Evolutionary conservation across 2,329 filamentous ascomycete species (phyloP), one percentile per base, ranked within the genome.

Genomic region (Epichloe sylvatica): DNA sequence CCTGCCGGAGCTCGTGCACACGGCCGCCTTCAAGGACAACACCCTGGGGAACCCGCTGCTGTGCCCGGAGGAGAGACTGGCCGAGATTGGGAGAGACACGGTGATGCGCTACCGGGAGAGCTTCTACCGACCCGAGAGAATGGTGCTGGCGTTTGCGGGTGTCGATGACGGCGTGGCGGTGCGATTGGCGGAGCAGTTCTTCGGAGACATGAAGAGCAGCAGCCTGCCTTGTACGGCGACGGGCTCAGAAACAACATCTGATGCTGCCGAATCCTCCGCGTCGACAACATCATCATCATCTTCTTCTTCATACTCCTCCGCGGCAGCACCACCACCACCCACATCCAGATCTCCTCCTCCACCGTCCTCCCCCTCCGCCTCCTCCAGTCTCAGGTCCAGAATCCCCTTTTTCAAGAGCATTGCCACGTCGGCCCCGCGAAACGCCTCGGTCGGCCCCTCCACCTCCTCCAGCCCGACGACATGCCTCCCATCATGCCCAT

Each of bases 1-100:
- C 58, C 72, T 98, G 53, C 92, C 92, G 0, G 92, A 98, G 69
- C 70, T 98, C 58, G 84, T 97, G 37, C 92, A 98, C 66, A 92
- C 90, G 72, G 89, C 92, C 9, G 92, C 90, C 2, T 98, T 87
- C 70, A 92, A 89, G 71, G 86, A 92, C 63, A 97, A 98, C 69
- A 97, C 92, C 0, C 75, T 98, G 12, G 92, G 92, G 37, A 94
- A 97, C 67, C 92, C 92, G 4, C 67, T 98, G 56, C 70, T 98
- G 46, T 98, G 92, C 64, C 92, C 92, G 0, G 80, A 84, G 61
- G 91, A 97, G 59, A 75, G 90, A 46, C 70, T 98, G 50, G 72
- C 70, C 0, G 71, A 77, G 57, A 98, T 98, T 60, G 76, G 89
- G 62, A 78, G 78, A 57, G 69, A 74, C 30, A 82, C 85, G 7